Evolutionary conservation across 768 basidiomycete species (phyloP), one percentile per base, ranked within the genome.

Genomic region (Pisolithus albus): DNA sequence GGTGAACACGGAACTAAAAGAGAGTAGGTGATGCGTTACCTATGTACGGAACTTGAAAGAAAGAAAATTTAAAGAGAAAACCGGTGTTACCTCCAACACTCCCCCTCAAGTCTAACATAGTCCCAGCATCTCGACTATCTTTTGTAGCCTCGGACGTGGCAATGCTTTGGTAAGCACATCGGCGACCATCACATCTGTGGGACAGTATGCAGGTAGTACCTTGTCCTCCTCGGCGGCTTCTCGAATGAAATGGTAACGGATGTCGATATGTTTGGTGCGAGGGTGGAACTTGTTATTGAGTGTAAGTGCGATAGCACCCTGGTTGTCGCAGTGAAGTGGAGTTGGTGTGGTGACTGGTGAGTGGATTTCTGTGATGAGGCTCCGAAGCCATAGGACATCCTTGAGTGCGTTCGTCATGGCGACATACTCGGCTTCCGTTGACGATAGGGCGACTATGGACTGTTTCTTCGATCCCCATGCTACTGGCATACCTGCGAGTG

Each of bases 271-370:
- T 4, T 49, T 49, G 2, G 23, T 49, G 36, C 9, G 37, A 0
- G 26, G 48, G 7, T 49, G 48, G 7, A 49, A 49, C 21, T 49
- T 49, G 16, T 49, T 49, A 38, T 49, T 49, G 5, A 26, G n/a
- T 3, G 38, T 49, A 24, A 49, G 48, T 0, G 16, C 26, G 26
- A 49, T 49, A 6, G 48, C 16, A 4, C 48, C 48, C 26, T 49
- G 48, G 4, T 49, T 49, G 16, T 49, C 39, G 15, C 48, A 49
- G 5, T 23, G 6, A 2, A 49, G 6, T 2, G 41, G 16, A 30
- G 39, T 41, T 5, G n/a, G n/a, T 3, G 8, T 3, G n/a, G n/a
- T 41, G 8, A 41, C 21, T 1, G 39, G 39, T 9, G 39, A 5
- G n/a, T 18, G 39, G 18, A 41, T 41, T 18, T 41, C n/a, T 9